phyloP scores from a whole-genome alignment of 2,329 filamentous ascomycete genomes.

The Bisporella sp. region DNA sequence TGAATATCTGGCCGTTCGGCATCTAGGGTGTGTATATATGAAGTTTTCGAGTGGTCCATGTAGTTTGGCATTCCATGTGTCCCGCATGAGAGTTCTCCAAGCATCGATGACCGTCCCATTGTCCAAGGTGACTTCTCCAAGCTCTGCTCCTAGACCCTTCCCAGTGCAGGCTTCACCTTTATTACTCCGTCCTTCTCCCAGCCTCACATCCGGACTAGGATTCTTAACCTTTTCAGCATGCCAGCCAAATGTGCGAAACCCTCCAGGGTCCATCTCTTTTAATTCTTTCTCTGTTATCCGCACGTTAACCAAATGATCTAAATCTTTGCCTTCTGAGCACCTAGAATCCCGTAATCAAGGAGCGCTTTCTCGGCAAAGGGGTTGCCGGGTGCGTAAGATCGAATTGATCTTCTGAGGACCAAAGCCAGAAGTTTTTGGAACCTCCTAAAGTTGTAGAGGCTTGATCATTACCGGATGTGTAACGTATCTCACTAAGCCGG shows the following conservation, averaged over 20 bases:
- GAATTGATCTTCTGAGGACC: neutral
- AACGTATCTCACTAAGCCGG: no score
- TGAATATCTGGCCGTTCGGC: constrained; percentile 37
- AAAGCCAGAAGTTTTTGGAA: neutral
- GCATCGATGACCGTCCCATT: neutral
- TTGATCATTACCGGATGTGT: no score
- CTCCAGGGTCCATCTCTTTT: neutral
- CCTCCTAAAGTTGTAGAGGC: no score
- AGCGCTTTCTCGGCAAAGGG: constrained; percentile 28
- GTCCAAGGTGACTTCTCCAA: constrained; percentile 31
- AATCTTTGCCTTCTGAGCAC: neutral
- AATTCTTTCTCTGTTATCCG: constrained; percentile 1
- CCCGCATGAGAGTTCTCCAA: constrained; percentile 41
- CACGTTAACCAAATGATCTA: constrained; percentile 5
- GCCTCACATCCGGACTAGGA: no score
- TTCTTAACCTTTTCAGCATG: no score
- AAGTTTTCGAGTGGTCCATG: no score
- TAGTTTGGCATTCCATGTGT: constrained; percentile 49
- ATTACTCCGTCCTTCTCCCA: no score
- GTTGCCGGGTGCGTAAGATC: constrained; percentile 6
- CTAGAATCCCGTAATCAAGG: neutral
- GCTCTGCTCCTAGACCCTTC: constrained; percentile 41
- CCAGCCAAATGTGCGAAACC: constrained; percentile 41
- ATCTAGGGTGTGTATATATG: constrained; percentile 26
- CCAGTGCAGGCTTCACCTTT: no score